Percentiles rank a stretch among this genome's conserved stretches.
phyloP scores from a whole-genome alignment of 2,329 filamentous ascomycete genomes.

The Pestalotiopsis sp. region DNA sequence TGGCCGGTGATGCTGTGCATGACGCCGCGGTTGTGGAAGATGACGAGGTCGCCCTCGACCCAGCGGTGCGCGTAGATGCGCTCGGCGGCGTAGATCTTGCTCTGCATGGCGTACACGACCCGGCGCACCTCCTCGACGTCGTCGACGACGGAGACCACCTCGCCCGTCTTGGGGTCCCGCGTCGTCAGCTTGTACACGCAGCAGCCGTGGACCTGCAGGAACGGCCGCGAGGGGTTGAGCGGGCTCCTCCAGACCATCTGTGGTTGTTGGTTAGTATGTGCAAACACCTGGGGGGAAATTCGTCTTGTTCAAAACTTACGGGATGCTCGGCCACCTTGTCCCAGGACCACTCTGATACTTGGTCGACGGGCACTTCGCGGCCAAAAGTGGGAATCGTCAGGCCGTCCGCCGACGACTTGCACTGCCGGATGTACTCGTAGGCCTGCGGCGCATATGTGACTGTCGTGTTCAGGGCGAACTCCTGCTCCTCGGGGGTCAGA shows the following conservation, averaged over 20 bases:
- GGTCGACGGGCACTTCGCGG: neutral
- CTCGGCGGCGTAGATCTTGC: neutral
- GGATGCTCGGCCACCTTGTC: neutral
- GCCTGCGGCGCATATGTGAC: neutral
- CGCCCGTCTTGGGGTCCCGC: neutral
- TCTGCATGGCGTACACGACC: neutral
- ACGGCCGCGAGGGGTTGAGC: neutral
- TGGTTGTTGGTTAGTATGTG: neutral
- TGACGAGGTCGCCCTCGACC: neutral
- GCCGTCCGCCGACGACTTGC: neutral
- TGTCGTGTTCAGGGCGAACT: constrained; percentile 3
- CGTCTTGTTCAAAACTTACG: neutral
- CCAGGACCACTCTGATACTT: constrained; percentile 1
- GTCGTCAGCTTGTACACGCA: constrained; percentile 5
- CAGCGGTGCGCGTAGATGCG: constrained; percentile 1
- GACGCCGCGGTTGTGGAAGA: constrained; percentile 5
- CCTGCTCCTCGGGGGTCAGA: neutral
- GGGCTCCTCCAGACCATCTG: neutral
- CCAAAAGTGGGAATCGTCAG: neutral
- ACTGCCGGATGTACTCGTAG: neutral
- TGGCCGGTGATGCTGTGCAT: constrained; percentile 5
- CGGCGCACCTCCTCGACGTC: constrained; percentile 1
- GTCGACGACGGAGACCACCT: neutral
- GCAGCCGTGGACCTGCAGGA: constrained; percentile 1
- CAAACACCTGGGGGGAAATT: neutral